Conservation (phyloP, 495 filamentous ascomycete genomes). For the Copromyces sp. region DNA sequence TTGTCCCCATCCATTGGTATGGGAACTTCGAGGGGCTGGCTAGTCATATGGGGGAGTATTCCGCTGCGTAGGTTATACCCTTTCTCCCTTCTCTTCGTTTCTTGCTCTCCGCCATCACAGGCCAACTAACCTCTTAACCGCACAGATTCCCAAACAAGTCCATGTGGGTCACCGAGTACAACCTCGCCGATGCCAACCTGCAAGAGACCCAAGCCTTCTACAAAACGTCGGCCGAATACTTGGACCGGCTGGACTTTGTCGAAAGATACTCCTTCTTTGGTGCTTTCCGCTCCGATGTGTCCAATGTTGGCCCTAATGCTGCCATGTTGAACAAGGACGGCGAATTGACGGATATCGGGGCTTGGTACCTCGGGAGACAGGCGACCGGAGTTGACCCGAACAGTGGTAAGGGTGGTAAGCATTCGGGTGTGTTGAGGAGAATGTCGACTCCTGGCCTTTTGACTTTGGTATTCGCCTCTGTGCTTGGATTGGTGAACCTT, state of each 20-base stretch:
- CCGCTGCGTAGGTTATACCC: constrained; percentile 30
- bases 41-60: constrained; percentile 54
- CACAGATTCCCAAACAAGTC: constrained; percentile 45
- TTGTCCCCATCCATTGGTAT: constrained; percentile 71
- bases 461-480: neutral
- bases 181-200: constrained; percentile 39
- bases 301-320: constrained; percentile 59
- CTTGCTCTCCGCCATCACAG: neutral
- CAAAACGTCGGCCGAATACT: constrained; percentile 50
- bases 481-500: neutral
- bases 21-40: constrained; percentile 64
- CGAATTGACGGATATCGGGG: constrained; percentile 59
- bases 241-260: constrained; percentile 52
- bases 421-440: neutral
- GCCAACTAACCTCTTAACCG: constrained; percentile 2
- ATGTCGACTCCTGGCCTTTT: neutral
- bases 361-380: constrained; percentile 55
- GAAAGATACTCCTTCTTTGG: constrained; percentile 65
- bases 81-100: neutral
- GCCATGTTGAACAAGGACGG: constrained; percentile 55
- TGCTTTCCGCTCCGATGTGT: constrained; percentile 52
- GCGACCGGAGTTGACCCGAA: constrained; percentile 36
- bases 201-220: constrained; percentile 51
- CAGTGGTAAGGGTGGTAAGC: constrained; percentile 2
- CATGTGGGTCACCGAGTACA: constrained; percentile 70